A percentile compares a stretch with the other conserved stretches of the same genome.
Conservation (phyloP, 208 protist species). For the Naegleria lovaniensis region DNA sequence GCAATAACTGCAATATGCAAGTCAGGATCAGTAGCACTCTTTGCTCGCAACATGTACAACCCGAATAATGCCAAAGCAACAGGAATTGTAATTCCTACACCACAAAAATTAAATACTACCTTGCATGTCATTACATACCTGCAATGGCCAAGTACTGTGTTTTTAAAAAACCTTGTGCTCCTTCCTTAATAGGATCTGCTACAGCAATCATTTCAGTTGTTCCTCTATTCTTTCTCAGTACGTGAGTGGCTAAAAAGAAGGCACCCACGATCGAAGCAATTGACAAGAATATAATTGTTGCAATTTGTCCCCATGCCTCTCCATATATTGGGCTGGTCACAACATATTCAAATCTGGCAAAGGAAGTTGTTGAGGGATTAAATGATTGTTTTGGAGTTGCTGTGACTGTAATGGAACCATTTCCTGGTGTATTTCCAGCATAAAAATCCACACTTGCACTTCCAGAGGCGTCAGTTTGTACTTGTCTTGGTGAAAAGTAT, state of each 20-base stretch:
- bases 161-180: slow-evolving; percentile 5
- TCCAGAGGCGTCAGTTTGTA: neutral
- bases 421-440: neutral
- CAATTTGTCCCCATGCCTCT: slow-evolving; percentile 14
- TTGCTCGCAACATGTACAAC: neutral
- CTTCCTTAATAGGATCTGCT: slow-evolving; percentile 6
- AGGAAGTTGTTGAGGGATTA: too few relatives aligned
- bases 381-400: neutral
- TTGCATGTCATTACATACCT: neutral
- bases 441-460: neutral
- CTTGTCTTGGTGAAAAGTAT: neutral
- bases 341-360: neutral
- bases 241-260: neutral
- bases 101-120: too few relatives aligned
- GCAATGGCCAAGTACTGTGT: neutral
- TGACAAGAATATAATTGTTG: neutral
- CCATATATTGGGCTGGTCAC: neutral
- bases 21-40: neutral
- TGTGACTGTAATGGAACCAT: neutral
- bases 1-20: neutral
- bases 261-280: neutral
- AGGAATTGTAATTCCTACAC: neutral
- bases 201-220: neutral
- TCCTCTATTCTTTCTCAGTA: neutral
- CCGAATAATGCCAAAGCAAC: neutral